These are phyloP conservation scores for Xanthoparmelia taractica DNA, from an alignment of 495 filamentous ascomycete species.

Conservation along the genomic window DNA sequence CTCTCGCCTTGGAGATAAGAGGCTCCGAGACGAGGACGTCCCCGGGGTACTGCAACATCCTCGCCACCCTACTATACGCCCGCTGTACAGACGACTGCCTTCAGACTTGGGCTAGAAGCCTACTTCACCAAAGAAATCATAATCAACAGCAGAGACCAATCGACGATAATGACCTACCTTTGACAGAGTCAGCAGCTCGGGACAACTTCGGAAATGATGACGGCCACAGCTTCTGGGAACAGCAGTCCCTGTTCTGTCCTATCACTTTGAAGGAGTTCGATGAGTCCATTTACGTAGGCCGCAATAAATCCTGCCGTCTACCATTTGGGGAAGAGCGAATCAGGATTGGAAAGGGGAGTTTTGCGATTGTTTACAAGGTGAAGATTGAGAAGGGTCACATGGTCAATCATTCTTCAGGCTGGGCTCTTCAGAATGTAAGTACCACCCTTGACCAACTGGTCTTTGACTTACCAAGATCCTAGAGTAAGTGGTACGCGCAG, in stretches of 20 bases:
- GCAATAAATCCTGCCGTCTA: neutral
- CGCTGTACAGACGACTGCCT: constrained; percentile 3
- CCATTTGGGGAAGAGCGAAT: constrained; percentile 5
- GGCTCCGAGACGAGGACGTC: neutral
- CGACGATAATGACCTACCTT: constrained; percentile 1
- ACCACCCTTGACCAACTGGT: neutral
- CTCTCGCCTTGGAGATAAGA: neutral
- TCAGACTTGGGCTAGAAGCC: neutral
- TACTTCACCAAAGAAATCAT: neutral
- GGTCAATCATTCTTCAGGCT: neutral
- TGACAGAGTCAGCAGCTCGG: neutral
- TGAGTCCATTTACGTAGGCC: neutral
- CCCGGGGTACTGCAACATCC: neutral
- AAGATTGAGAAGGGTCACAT: constrained; percentile 6
- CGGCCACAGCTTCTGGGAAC: neutral
- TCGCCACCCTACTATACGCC: constrained; percentile 5
- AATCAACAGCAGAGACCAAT: neutral
- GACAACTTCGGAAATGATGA: constrained; percentile 2
- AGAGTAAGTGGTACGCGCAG: constrained; percentile 6
- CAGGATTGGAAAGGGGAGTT: neutral
- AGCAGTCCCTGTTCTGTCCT: constrained; percentile 8
- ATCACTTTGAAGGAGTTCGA: neutral
- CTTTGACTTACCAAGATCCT: neutral
- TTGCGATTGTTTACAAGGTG: constrained; percentile 4
- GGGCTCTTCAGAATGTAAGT: constrained; percentile 4